Base-by-base conservation (phyloP, 2,329 filamentous ascomycete species). In the Cercospora sp. region DNA sequence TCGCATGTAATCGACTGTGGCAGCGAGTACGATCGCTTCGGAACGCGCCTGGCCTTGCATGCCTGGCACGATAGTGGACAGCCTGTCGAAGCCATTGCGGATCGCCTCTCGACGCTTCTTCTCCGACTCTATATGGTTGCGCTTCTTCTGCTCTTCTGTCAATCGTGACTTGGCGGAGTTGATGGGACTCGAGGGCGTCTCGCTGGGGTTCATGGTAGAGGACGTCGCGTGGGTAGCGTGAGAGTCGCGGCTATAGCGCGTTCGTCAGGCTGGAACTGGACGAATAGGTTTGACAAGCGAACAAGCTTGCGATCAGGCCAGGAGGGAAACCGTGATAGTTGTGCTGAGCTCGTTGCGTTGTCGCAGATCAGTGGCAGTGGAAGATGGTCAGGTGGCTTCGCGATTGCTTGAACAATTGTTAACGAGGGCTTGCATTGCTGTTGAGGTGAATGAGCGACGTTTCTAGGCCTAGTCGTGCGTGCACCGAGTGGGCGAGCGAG, bases 31-130 rank as follows among this genome's bases (percentile, higher is more conserved):
- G 18, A 93, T 84, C 30, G 91, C 92, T 79, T 97, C 93, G 71
- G 92, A 95, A 57, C 93, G 88, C 1, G 91, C 93, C 75, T 94
- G 91, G 0, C 93, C 93, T 74, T 92, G 87, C 63, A 96, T 84
- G 0, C 91, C 92, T 0, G 93, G 93, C 0, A 96, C 92, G 33
- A 96, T 85, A 63, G 89, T 87, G 16, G 91, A 91, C 28, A 97
- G 85, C 36, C 89, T 87, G 78, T 96, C 92, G 78, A 96, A 96
- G 66, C 91, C 92, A 67, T 92, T 89, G 58, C 93, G 87, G 72
- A 97, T 96, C 13, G 90, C 91, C 66, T 89, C 86, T 55, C 89
- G 87, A 39, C 89, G 87, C 79, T 90, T 88, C 75, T 87, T 85
- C 77, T 88, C 86, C 4, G 88, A 90, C 26, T 87, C 86, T 73